Base-by-base conservation (phyloP, 192 early-diverging fungal genomes). In the Rhizophlyctis rosea region DNA sequence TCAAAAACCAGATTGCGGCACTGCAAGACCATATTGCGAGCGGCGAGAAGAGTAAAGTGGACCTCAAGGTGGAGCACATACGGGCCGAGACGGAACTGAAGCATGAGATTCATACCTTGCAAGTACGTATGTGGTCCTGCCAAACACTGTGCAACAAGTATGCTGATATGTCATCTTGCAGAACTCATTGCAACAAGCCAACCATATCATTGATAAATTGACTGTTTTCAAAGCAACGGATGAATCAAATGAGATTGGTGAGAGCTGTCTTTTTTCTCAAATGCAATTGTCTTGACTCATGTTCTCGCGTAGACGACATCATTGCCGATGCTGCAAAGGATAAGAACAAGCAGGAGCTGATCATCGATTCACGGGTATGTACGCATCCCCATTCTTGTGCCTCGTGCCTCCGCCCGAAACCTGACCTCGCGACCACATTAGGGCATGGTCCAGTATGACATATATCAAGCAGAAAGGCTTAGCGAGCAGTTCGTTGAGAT, bases 401-500 rank as follows among this genome's bases (percentile, higher is more conserved):
- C 16, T 32, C 0, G 4, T 54, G 14, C 30, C 4, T 54, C 53
- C 28, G 3, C 32, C 18, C 5, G 5, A 3, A 18, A 25, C 30
- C 0, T 2, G 11, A 32, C n/a, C n/a, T n/a, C n/a, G n/a, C n/a
- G n/a, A n/a, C n/a, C 24, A 23, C 33, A 52, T 13, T 30, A 74
- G 72, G 72, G 71, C 21, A 68, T 76, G 70, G 58, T 76, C 21
- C 64, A 69, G 59, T 80, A 75, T 50, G 72, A 80, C 54, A 51
- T 80, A 3, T 70, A 64, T 36, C 79, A 81, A 59, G 75, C 69
- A 3, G 61, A 75, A 51, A 54, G 59, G 13, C 61, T 81, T 11
- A 64, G 78, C 23, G 64, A 63, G 32, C 79, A 81, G 52, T 78
- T 81, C 49, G 63, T 65, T 4, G 79, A 81, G 32, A 78, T 77